These are phyloP conservation scores for Tremellales sp. DNA, from an alignment of 1,284 basidiomycete species.

Conservation along the genomic window DNA sequence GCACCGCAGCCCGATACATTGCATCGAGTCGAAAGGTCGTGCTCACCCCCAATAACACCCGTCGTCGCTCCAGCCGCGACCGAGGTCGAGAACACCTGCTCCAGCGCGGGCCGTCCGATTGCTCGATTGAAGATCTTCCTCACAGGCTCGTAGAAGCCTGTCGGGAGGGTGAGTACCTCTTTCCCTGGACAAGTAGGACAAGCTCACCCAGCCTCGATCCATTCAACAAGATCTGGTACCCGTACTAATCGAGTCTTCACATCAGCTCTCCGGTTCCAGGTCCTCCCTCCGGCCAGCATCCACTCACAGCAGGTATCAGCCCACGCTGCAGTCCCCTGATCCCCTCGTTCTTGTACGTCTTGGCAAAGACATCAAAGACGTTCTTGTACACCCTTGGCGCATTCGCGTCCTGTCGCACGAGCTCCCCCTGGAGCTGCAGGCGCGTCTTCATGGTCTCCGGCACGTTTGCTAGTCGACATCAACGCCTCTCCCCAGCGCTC, in stretches of 20 bases:
- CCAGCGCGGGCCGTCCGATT: conserved; percentile 61
- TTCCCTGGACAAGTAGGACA: not conserved
- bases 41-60: conserved; percentile 80
- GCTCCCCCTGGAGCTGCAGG: conserved; percentile 88
- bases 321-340: conserved; percentile 87
- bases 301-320: conserved; percentile 80
- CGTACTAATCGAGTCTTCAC: too few relatives aligned
- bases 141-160: conserved; percentile 94
- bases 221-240: conserved; percentile 91
- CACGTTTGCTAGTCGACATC: conserved; percentile 50
- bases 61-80: conserved; percentile 80
- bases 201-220: conserved; percentile 81
- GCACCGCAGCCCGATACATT: not conserved
- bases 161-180: not conserved
- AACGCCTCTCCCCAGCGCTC: not conserved
- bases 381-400: conserved; percentile 79
- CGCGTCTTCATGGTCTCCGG: conserved; percentile 89
- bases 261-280: conserved; percentile 3
- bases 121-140: conserved; percentile 66
- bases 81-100: conserved; percentile 68
- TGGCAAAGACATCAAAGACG: conserved; percentile 77
- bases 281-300: too few relatives aligned
- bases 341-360: conserved; percentile 90
- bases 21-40: not conserved
- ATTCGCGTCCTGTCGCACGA: conserved; percentile 62